Conservation (phyloP, 495 filamentous ascomycete genomes). For the Aspergillus kassunensis region DNA sequence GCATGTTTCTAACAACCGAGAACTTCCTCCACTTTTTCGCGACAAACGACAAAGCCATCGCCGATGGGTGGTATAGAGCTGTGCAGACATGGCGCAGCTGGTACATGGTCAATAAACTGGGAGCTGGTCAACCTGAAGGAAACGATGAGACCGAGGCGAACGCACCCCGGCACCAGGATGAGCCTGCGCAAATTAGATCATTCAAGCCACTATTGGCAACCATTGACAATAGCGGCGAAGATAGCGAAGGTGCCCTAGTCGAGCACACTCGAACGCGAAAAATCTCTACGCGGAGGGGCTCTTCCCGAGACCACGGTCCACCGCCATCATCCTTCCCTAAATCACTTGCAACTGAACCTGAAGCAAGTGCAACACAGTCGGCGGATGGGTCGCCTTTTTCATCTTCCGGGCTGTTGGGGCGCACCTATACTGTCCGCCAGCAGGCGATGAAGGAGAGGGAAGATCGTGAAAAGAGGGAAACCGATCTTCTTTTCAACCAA, state of each 20-base stretch:
- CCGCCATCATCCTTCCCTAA: conserved; percentile 45
- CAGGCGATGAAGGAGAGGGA: conserved; percentile 52
- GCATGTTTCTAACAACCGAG: conserved; percentile 73
- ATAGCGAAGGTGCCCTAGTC: not conserved
- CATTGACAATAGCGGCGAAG: conserved; percentile 31
- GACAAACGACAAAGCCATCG: conserved; percentile 64
- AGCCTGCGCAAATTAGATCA: conserved; percentile 25
- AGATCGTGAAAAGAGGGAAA: conserved; percentile 34
- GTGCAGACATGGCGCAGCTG: conserved; percentile 83
- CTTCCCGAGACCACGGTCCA: conserved; percentile 36
- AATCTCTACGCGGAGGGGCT: conserved; percentile 32
- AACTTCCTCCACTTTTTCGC: conserved; percentile 92
- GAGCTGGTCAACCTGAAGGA: conserved; percentile 42
- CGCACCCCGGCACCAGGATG: too few relatives aligned
- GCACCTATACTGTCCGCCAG: conserved; percentile 60
- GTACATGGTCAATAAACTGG: conserved; percentile 71
- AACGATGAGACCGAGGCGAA: conserved; percentile 12
- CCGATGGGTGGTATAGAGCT: conserved; percentile 61
- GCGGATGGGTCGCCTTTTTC: conserved; percentile 49
- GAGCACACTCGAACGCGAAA: conserved; percentile 18
- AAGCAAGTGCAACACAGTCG: conserved; percentile 12
- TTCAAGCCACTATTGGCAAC: conserved; percentile 53
- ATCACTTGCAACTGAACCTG: conserved; percentile 28
- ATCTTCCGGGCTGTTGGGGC: conserved; percentile 55
- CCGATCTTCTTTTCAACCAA: conserved; percentile 27